A percentile compares a stretch with the other conserved stretches of the same genome.
phyloP scores from a whole-genome alignment of 768 basidiomycete genomes.

The Coprinopsis sp. region DNA sequence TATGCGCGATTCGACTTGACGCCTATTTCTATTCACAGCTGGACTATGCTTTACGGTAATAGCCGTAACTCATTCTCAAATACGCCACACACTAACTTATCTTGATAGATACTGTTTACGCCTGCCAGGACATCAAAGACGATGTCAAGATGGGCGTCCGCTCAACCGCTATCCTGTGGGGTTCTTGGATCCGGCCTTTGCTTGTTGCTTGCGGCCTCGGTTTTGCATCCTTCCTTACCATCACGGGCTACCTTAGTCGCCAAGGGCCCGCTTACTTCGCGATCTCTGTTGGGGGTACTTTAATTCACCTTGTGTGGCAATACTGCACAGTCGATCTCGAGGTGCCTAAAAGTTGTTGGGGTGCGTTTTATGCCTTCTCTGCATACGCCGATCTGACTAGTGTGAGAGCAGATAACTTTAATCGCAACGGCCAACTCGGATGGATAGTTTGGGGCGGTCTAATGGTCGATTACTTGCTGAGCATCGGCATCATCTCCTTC shows the following conservation, averaged over 20 bases:
- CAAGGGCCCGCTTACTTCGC: constrained; percentile 47
- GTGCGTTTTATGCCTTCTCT: constrained; percentile 21
- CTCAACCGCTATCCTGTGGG: constrained; percentile 73
- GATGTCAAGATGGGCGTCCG: constrained; percentile 69
- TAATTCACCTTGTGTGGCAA: constrained; percentile 44
- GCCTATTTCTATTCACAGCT: constrained; percentile 23
- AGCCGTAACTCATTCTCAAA: background rate
- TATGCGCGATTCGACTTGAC: background rate
- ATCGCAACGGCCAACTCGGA: constrained; percentile 41
- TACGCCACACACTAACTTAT: background rate
- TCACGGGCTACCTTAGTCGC: constrained; percentile 48
- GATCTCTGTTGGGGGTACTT: constrained; percentile 42
- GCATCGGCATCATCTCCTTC: background rate
- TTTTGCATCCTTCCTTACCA: constrained; percentile 49
- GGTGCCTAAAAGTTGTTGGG: constrained; percentile 42
- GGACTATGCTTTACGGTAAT: constrained; percentile 47
- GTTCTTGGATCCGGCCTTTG: constrained; percentile 51
- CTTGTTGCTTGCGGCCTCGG: constrained; percentile 45
- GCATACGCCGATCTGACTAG: background rate
- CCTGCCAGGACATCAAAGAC: constrained; percentile 74
- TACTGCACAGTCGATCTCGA: constrained; percentile 39
- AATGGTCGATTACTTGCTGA: constrained; percentile 32
- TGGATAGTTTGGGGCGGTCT: constrained; percentile 45
- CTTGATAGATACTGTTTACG: constrained; percentile 60
- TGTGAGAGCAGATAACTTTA: constrained; percentile 36